Evolutionary conservation across 2,329 filamentous ascomycete genomes (phyloP), one percentile per base, ranked within the genome.

Genomic region (Alternaria arborescens): DNA sequence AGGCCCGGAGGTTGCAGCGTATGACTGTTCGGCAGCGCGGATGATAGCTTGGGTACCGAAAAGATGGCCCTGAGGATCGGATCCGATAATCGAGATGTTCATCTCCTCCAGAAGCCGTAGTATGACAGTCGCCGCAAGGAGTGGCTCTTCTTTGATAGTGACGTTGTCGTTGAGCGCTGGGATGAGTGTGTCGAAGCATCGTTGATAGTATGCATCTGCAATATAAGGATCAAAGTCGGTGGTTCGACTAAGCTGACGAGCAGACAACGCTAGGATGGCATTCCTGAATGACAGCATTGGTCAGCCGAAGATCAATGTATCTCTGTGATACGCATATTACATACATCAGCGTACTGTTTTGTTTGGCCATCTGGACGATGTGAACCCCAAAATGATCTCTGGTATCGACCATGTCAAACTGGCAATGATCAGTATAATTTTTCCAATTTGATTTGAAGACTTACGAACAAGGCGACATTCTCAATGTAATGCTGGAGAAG

Each of bases 91-190:
- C 1, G 74, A 75, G 11, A 78, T 80, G 51, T 80, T 80, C 69
- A 80, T 80, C 55, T 81, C 80, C 61, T 82, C 79, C 22, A 80
- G 66, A 10, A 80, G 66, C 11, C 79, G 72, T 11, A 82, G 58
- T 22, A 82, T 78, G 12, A 81, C 77, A 1, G 79, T 80, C 2
- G 79, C 79, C 40, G 79, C 77, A 22, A 81, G 68, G 1, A 81
- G 68, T 28, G 78, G 74, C 55, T 81, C 79, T 46, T 81, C 79
- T 52, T 75, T 75, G 22, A 77, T 77, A 16, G 79, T 73, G n/a
- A 75, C 67, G 24, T 74, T 75, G 26, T 81, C 72, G 58, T 79
- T 76, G 3, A 82, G 61, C 1, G 77, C 75, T 3, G 80, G 79
- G 3, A 81, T 81, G 18, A 81, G 55, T 2, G 77, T 79, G 26